Base-by-base conservation (phyloP, 2,329 filamentous ascomycete genomes). In the Fusarium tjaetaba region DNA sequence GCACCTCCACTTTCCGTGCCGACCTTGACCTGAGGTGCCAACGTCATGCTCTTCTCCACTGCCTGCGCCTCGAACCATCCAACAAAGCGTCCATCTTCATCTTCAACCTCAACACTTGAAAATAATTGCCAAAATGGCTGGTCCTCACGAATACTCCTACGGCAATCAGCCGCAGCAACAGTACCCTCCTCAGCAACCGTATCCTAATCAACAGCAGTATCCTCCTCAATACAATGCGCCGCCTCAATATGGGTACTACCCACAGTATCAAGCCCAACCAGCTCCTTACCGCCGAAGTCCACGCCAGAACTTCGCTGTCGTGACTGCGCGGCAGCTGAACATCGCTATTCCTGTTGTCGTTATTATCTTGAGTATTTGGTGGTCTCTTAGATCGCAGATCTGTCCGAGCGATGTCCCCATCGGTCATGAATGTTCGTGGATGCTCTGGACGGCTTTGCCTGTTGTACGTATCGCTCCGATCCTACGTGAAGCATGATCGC, bases 281-380 rank as follows among this genome's bases (percentile, higher is more conserved):
- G 30, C 51, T 15, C 56, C 52, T 18, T 61, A 41, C 32, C 69
- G 59, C 22, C 64, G 38, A n/a, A 58, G 45, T 46, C 66, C 55
- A 11, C 65, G 60, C 48, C 55, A 69, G 34, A 60, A 59, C 42
- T 72, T 53, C 43, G 45, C 71, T 28, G 63, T 74, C 15, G 43
- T 46, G 30, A 55, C 67, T 28, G 72, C 72, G 4, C 74, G 74
- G 11, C 65, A 69, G n/a, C 70, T 77, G 42, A 60, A 70, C 16
- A 63, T 79, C 61, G 60, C 79, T 22, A 67, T 77, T 18, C 63
- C 80, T 4, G 83, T 82, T 11, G 63, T 82, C 18, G 82, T 83
- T 34, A 81, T 87, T 53, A 62, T 82, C 34, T 74, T 87, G 22
- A 78, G 86, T 16, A 70, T 91, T 15, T 87, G 77, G 77, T 79